A percentile compares a stretch with the other conserved stretches of the same genome.
Conservation (phyloP, 176 grass and related monocot genomes). For the Secale cereale region DNA sequence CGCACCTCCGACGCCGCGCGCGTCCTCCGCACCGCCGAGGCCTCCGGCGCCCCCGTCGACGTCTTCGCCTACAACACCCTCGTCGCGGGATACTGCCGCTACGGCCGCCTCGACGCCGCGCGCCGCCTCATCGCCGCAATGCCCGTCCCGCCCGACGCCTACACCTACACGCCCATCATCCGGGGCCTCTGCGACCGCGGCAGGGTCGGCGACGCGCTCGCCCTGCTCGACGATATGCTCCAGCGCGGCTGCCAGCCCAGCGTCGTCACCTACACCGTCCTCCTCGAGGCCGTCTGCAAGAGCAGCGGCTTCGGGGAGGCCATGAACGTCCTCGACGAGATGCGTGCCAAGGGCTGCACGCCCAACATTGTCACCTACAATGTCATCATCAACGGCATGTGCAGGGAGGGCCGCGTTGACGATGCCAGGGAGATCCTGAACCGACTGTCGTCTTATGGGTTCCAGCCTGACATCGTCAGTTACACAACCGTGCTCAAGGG, state of each 20-base stretch:
- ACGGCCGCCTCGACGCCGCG: conserved; percentile 43
- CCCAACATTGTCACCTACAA: conserved; percentile 72
- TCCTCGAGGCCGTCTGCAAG: conserved; percentile 57
- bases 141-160: conserved; percentile 58
- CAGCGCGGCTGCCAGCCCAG: conserved; percentile 49
- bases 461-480: conserved; percentile 53
- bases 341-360: conserved; percentile 51
- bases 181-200: conserved; percentile 52
- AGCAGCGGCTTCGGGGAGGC: conserved; percentile 51
- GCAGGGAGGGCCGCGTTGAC: conserved; percentile 50
- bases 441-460: conserved; percentile 42
- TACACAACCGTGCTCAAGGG: conserved; percentile 67
- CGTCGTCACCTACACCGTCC: conserved; percentile 59
- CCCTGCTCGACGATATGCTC: conserved; percentile 54
- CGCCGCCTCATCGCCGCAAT: conserved; percentile 40
- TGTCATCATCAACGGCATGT: conserved; percentile 71
- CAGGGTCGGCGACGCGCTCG: conserved; percentile 43
- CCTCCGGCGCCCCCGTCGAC: conserved; percentile 29
- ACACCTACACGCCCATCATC: conserved; percentile 72
- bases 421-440: conserved; percentile 44
- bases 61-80: conserved; percentile 63
- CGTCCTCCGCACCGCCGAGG: conserved; percentile 49
- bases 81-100: conserved; percentile 42
- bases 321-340: conserved; percentile 55
- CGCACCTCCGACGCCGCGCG: conserved; percentile 54